Percentiles rank a stretch among this genome's conserved stretches.
phyloP scores from a whole-genome alignment of 805 yeast genomes.

The fission yeast (Schizosaccharomyces pombe) region DNA sequence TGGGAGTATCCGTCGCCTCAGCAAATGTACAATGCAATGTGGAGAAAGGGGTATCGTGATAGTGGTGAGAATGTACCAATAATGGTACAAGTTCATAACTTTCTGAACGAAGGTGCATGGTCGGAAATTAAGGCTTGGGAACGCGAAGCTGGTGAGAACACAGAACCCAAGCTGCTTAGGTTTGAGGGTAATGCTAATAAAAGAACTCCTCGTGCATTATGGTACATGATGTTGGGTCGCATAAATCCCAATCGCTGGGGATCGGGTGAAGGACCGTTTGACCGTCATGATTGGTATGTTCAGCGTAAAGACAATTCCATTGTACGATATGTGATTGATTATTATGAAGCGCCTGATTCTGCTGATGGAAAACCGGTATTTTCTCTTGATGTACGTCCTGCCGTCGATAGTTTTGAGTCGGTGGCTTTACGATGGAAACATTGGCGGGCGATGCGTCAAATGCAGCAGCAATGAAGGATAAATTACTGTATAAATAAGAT shows the following conservation, averaged over 20 bases:
- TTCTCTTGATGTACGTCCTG: constrained; percentile 86
- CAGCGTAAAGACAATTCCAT: constrained; percentile 32
- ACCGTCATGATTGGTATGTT: constrained; percentile 96
- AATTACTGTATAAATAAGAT: not conserved
- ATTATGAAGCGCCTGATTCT: constrained; percentile 82
- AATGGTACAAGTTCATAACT: constrained; percentile 94
- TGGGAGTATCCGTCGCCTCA: constrained; percentile 99
- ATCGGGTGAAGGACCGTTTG: constrained; percentile 63
- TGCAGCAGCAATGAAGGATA: not conserved
- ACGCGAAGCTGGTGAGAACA: constrained; percentile 31
- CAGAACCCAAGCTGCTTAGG: constrained; percentile 52
- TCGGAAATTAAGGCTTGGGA: constrained; percentile 86
- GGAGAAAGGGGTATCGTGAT: constrained; percentile 72
- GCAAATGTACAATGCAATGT: constrained; percentile 96
- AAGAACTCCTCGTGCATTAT: constrained; percentile 61
- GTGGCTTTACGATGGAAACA: not conserved
- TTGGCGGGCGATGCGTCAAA: not conserved
- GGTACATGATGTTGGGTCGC: constrained; percentile 40
- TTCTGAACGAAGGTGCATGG: constrained; percentile 95
- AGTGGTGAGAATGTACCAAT: constrained; percentile 84
- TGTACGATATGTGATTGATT: constrained; percentile 84
- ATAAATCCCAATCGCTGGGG: constrained; percentile 51
- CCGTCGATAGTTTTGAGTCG: constrained; percentile 29
- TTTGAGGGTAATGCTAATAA: constrained; percentile 87
- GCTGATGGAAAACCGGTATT: constrained; percentile 76